phyloP scores from a whole-genome alignment of 352 stramenopile genomes.

The Phytophthora pseudosyringae region DNA sequence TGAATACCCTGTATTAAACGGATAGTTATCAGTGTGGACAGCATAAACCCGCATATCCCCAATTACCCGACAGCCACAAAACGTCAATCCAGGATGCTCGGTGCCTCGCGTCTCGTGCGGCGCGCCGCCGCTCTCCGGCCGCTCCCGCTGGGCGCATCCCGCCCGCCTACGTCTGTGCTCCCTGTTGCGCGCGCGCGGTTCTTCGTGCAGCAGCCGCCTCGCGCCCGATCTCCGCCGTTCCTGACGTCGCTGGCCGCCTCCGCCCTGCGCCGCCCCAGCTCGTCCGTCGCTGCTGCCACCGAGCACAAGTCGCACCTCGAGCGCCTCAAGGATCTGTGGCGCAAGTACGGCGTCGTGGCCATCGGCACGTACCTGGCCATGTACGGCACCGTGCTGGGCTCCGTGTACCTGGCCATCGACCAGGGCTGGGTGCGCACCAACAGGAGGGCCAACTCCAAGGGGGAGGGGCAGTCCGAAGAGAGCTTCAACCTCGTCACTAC shows the following conservation, averaged over 20 bases:
- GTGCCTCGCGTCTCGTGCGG: conserved; percentile 20
- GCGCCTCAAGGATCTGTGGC: conserved; percentile 82
- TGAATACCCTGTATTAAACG: no score
- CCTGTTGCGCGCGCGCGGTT: conserved; percentile 4
- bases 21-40: no score
- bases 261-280: conserved; percentile 25
- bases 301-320: conserved; percentile 47
- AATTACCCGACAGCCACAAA: conserved; percentile 12
- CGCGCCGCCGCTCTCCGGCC: neutral
- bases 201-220: conserved; percentile 24
- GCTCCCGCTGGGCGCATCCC: neutral
- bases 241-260: neutral
- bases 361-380: conserved; percentile 86
- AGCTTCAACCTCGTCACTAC: conserved; percentile 81
- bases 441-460: conserved; percentile 36
- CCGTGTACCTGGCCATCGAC: conserved; percentile 85
- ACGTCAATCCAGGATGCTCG: conserved; percentile 18
- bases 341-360: conserved; percentile 83
- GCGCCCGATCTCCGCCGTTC: conserved; percentile 16
- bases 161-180: neutral
- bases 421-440: conserved; percentile 76
- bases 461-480: conserved; percentile 33
- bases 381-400: conserved; percentile 79
- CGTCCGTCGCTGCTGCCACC: conserved; percentile 18
- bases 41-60: no score